phyloP scores from a whole-genome alignment of 306 rosid species.

The Prinsepia uniflora region DNA sequence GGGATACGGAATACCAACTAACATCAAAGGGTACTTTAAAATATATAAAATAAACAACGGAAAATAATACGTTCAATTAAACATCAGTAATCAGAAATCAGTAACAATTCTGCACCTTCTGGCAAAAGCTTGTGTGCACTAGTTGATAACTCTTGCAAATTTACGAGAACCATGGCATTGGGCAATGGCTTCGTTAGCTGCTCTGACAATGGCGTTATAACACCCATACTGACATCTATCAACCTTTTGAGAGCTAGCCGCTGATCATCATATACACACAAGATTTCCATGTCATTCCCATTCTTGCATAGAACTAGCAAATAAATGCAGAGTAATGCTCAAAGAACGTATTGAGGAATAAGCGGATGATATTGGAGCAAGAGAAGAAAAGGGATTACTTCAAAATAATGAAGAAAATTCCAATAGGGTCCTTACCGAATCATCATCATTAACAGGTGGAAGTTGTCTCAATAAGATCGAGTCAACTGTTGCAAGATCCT shows the following conservation, averaged over 20 bases:
- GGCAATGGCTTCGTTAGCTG: slow-evolving; percentile 95
- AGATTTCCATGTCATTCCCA: slow-evolving; percentile 17
- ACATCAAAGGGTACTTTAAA: not conserved
- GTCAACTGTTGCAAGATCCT: slow-evolving; percentile 99
- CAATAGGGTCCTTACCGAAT: slow-evolving; percentile 62
- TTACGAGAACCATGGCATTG: slow-evolving; percentile 88
- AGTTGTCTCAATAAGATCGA: slow-evolving; percentile 86
- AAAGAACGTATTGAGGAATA: not conserved
- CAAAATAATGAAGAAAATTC: slow-evolving; percentile 18
- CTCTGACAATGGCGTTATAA: slow-evolving; percentile 84
- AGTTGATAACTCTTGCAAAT: slow-evolving; percentile 74
- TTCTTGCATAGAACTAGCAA: slow-evolving; percentile 9
- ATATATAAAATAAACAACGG: not conserved
- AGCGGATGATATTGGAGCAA: not conserved
- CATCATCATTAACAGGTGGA: slow-evolving; percentile 68
- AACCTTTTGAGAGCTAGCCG: slow-evolving; percentile 88
- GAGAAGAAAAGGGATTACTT: slow-evolving; percentile 15
- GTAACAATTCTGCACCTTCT: slow-evolving; percentile 50
- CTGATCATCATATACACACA: slow-evolving; percentile 46
- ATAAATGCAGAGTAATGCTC: not conserved
- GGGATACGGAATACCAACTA: not conserved
- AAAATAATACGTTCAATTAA: not conserved
- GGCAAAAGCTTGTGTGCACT: slow-evolving; percentile 94
- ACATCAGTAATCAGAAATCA: slow-evolving; percentile 6
- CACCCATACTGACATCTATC: slow-evolving; percentile 85